Evolutionary conservation across 2,329 filamentous ascomycete genomes (phyloP), one percentile per base, ranked within the genome.

Genomic region (Trichoderma koningiopsis): DNA sequence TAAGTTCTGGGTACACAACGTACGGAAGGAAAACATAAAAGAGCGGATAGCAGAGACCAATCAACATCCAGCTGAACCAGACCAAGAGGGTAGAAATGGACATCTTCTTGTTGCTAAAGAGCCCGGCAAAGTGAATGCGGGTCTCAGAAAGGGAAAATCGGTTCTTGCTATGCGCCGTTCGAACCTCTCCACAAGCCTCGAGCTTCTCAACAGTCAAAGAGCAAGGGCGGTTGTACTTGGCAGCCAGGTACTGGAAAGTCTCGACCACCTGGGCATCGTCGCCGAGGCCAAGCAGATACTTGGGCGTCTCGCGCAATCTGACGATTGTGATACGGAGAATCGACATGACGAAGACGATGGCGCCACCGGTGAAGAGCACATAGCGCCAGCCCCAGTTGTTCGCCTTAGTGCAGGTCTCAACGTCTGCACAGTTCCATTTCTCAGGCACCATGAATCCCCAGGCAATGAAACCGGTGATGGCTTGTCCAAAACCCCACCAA

Each of bases 1-100:
- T n/a, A 16, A 16, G 4, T 31, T 22, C 11, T 47, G 55, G 19
- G 11, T 22, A 27, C 60, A 43, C 19, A 3, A 78, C 81, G 72
- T 76, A 85, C 81, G 88, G 88, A 1, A 93, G 80, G 77, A 93
- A 94, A 65, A 92, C 90, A 72, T 92, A 91, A 78, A 91, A 94
- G 0, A 94, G 82, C 0, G 91, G 91, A 73, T 93, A 93, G 0
- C 89, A 90, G 0, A 93, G 83, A 7, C 91, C 91, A 40, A 92
- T 91, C 2, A 91, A 75, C 0, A 87, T 83, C 91, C 91, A 93
- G 0, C 87, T 89, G 6, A 91, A 75, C 87, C 89, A 92, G 71
- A 93, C 88, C 70, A 93, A 79, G 0, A 80, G 71, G 0, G 90
- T 93, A 0, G 87, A 90, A 2, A 89, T 75, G 1, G 81, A 86